A percentile compares a stretch with the other conserved stretches of the same genome.
phyloP scores from a whole-genome alignment of 78 protist species.

The Dictyostelium capitatum region DNA sequence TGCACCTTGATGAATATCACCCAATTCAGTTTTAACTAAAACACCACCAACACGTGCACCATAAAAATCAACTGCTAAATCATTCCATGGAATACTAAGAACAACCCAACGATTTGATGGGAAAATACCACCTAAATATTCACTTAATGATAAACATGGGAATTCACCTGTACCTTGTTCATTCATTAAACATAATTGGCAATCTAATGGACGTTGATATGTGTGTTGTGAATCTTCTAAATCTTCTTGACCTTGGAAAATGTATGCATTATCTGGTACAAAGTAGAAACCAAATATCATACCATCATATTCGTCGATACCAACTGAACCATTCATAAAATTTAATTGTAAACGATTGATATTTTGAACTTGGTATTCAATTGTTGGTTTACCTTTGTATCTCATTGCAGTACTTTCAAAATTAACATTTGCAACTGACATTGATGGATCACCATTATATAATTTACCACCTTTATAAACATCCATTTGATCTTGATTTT shows the following conservation, averaged over 20 bases:
- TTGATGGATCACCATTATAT: neutral
- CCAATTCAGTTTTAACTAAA: constrained; percentile 1
- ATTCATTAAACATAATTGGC: neutral
- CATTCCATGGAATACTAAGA: constrained; percentile 46
- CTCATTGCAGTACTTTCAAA: neutral
- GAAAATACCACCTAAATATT: constrained; percentile 65
- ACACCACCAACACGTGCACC: constrained; percentile 12
- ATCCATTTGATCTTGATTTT: neutral
- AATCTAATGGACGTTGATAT: constrained; percentile 6
- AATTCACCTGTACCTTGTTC: constrained; percentile 7
- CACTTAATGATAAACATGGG: constrained; percentile 25
- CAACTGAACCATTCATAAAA: constrained; percentile 11
- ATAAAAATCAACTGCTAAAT: constrained; percentile 10
- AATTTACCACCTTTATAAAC: neutral
- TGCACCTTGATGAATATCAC: constrained; percentile 21
- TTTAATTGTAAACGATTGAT: neutral
- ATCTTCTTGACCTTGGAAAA: constrained; percentile 20
- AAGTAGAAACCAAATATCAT: neutral
- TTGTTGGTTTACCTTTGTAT: constrained; percentile 9
- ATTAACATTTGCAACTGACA: neutral
- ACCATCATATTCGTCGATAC: constrained; percentile 12
- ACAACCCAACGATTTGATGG: constrained; percentile 28
- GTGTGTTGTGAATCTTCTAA: constrained; percentile 13
- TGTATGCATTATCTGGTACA: neutral
- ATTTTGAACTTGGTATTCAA: constrained; percentile 1